Conservation (phyloP, 306 rosid species). For the Cicer arietinum region DNA sequence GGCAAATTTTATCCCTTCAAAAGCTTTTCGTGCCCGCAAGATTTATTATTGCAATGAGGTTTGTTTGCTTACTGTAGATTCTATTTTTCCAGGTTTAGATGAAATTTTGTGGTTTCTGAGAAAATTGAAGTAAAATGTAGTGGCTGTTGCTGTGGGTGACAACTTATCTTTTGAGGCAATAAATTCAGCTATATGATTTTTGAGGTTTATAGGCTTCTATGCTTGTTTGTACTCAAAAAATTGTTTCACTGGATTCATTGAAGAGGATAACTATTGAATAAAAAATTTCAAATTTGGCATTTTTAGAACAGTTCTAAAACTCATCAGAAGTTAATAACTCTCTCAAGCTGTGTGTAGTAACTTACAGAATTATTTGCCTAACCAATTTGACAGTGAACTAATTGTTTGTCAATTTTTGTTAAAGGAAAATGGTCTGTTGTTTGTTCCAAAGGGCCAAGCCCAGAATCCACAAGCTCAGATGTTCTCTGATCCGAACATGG, state of each 20-base stretch:
- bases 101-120: conserved; percentile 12
- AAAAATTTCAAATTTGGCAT: conserved; percentile 12
- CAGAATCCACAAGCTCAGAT: conserved; percentile 93
- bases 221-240: not conserved
- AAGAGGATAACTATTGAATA: conserved; percentile 9
- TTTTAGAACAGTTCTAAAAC: not conserved
- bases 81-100: conserved; percentile 9
- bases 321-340: conserved; percentile 23
- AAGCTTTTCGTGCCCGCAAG: conserved; percentile 87
- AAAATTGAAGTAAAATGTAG: conserved; percentile 17
- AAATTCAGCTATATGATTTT: not conserved
- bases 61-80: conserved; percentile 23
- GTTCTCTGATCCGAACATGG: conserved; percentile 99
- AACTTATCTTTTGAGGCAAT: not conserved
- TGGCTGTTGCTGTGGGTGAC: conserved; percentile 16
- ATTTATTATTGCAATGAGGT: conserved; percentile 88
- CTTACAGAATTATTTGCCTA: conserved; percentile 14
- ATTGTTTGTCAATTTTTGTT: conserved; percentile 32
- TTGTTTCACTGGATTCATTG: conserved; percentile 1
- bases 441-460: conserved; percentile 93
- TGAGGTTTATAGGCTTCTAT: conserved; percentile 6
- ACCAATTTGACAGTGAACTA: conserved; percentile 29
- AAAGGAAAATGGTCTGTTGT: conserved; percentile 88
- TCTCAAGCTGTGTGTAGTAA: conserved; percentile 16
- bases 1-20: conserved; percentile 86